Percentiles rank a stretch among this genome's conserved stretches.
phyloP scores from a whole-genome alignment of 345 rosid species.

The Hibiscus mutabilis region DNA sequence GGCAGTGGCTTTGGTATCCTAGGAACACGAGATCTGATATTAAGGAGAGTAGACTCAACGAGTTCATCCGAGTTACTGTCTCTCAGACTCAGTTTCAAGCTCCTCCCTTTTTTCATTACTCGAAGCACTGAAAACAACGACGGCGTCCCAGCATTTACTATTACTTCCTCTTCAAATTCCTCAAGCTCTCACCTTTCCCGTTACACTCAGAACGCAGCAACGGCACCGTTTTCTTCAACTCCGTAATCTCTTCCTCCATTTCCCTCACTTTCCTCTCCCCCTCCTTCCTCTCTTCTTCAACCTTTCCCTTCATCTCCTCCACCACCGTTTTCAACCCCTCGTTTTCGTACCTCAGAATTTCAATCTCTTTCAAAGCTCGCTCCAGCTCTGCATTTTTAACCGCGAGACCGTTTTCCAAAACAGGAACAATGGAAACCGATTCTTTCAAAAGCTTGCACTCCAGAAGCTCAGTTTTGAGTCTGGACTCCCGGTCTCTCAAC shows the following conservation, averaged over 20 bases:
- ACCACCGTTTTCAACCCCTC: constrained; percentile 31
- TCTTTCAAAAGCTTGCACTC: constrained; percentile 66
- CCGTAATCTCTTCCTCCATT: constrained; percentile 26
- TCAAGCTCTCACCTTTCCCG: constrained; percentile 9
- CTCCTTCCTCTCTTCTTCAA: constrained; percentile 30
- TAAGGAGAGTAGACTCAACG: constrained; percentile 44
- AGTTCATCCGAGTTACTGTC: constrained; percentile 65
- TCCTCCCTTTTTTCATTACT: constrained; percentile 36
- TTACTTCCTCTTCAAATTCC: constrained; percentile 46
- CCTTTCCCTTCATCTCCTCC: constrained; percentile 15
- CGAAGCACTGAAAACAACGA: not conserved
- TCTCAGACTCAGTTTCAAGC: constrained; percentile 35
- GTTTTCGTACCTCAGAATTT: constrained; percentile 42
- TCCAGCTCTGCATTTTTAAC: constrained; percentile 40
- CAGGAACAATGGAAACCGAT: constrained; percentile 66
- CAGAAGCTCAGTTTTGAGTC: constrained; percentile 63
- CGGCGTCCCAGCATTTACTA: constrained; percentile 4
- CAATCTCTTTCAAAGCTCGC: constrained; percentile 22
- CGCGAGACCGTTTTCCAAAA: constrained; percentile 47
- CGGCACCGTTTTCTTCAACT: constrained; percentile 36
- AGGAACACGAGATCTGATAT: constrained; percentile 63
- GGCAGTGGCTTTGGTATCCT: constrained; percentile 95
- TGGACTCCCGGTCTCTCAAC: constrained; percentile 65
- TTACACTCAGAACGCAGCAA: constrained; percentile 3
- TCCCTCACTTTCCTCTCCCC: constrained; percentile 37